Percentiles rank a stretch among this genome's conserved stretches.
These are phyloP conservation scores for Liquidambar formosana DNA, from an alignment of 164 flowering plant genomes.

Conservation along the genomic window DNA sequence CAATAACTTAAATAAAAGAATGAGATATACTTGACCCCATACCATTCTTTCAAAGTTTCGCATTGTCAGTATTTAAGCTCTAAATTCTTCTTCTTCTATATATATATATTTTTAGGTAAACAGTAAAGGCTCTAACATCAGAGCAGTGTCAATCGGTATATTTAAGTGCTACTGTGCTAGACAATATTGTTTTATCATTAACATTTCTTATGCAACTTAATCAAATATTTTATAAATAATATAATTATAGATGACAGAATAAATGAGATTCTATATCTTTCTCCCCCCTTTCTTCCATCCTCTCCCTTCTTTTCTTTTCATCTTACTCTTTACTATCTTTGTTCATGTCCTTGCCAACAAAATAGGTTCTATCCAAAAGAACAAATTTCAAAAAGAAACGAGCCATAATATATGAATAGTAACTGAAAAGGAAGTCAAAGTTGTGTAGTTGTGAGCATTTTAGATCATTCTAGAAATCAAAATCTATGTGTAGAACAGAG, in stretches of 20 bases:
- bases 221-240: background rate
- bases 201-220: background rate
- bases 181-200: background rate
- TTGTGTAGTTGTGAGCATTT: background rate
- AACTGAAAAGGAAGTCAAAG: background rate
- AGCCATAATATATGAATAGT: background rate
- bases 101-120: background rate
- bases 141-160: background rate
- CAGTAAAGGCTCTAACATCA: background rate
- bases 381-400: background rate
- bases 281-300: background rate
- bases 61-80: no score
- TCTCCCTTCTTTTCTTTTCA: background rate
- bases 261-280: background rate
- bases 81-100: no score
- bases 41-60: background rate
- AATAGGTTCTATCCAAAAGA: background rate
- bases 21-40: background rate
- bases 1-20: background rate
- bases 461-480: background rate
- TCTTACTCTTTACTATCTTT: background rate
- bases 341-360: background rate
- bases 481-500: background rate
- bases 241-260: background rate
- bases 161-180: no score